Evolutionary conservation across 805 yeast genomes (phyloP), one percentile per base, ranked within the genome.

Genomic region (Ogataea glucozyma): DNA sequence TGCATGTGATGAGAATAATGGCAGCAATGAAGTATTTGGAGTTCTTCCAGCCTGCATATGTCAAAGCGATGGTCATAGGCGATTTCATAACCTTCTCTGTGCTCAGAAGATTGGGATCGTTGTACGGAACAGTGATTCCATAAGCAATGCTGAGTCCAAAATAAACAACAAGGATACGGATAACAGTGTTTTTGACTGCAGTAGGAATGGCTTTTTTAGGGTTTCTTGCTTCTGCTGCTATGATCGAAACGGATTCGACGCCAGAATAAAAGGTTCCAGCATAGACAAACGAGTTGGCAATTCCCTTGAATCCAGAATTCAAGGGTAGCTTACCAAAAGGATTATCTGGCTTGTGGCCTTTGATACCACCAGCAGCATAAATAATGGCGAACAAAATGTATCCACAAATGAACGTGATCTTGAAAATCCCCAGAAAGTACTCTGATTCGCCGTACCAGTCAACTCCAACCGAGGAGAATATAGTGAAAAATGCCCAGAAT

Each of bases 251-350:
- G 8, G 74, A 64, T 52, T 79, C 85, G 1, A 78, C 72, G 6
- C 85, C 83, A 4, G 80, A 70, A 48, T 78, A 79, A 49, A 78
- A 78, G 2, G 81, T 76, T 19, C 81, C 76, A 24, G 82, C 79
- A 58, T 72, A 79, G 3, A 78, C 80, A 13, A 51, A 80, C 3
- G 77, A 75, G 43, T 70, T 71, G 0, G 78, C 85, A 31, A 81
- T 71, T 39, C 80, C 75, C 49, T 72, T 75, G 60, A 77, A 76
- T 0, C 81, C 81, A 31, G 61, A 47, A 4, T 64, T 64, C 44
- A 76, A 66, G 3, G 69, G 69, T 40, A 45, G 54, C 14, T 62
- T 46, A 2, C 54, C 56, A 38, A 59, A 64, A 16, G 66, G 67
- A 36, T 65, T 61, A 18, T 53, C 67, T 14, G 38, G 38, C 17